A percentile compares a stretch with the other conserved stretches of the same genome.
These are phyloP conservation scores for Amanita subjunquillea DNA, from an alignment of 768 basidiomycete genomes.

Conservation along the genomic window DNA sequence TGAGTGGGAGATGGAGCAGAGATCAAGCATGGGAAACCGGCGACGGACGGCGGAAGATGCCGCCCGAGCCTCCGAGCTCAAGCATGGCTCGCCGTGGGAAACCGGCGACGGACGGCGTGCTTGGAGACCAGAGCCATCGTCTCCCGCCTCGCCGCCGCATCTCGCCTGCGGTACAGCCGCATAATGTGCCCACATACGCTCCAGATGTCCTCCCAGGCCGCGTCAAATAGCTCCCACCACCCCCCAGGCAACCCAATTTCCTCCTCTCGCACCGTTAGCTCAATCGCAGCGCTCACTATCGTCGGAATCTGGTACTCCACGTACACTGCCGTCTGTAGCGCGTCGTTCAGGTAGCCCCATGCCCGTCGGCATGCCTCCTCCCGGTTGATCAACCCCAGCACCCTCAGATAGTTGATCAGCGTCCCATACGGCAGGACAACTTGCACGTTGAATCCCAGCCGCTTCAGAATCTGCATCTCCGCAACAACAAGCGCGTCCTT, in stretches of 20 bases:
- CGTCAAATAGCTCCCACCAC: constrained; percentile 96
- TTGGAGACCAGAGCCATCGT: constrained; percentile 59
- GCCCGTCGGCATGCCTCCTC: constrained; percentile 64
- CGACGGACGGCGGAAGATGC: constrained; percentile 43
- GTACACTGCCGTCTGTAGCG: constrained; percentile 93
- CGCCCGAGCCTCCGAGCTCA: constrained; percentile 93
- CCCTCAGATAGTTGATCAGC: constrained; percentile 86
- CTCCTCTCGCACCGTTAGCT: constrained; percentile 68
- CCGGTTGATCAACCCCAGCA: constrained; percentile 73
- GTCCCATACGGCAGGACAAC: constrained; percentile 91
- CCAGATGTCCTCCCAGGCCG: constrained; percentile 83
- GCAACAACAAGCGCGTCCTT: constrained; percentile 90
- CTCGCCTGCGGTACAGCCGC: constrained; percentile 61
- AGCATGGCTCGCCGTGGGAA: constrained; percentile 43
- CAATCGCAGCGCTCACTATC: constrained; percentile 83
- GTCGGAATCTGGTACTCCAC: constrained; percentile 82
- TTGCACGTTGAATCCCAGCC: constrained; percentile 91
- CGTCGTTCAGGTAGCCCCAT: constrained; percentile 96
- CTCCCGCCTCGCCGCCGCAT: constrained; percentile 29
- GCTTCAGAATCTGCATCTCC: constrained; percentile 96
- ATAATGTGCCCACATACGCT: constrained; percentile 76
- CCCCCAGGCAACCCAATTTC: constrained; percentile 66
- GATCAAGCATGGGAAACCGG: constrained; percentile 65
- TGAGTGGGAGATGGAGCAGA: constrained; percentile 93
- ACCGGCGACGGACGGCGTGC: constrained; percentile 54